A percentile compares a stretch with the other conserved stretches of the same genome.
Evolutionary conservation across 108 stramenopile genomes (phyloP).

Genomic region (Cylindrotheca fusiformis): DNA sequence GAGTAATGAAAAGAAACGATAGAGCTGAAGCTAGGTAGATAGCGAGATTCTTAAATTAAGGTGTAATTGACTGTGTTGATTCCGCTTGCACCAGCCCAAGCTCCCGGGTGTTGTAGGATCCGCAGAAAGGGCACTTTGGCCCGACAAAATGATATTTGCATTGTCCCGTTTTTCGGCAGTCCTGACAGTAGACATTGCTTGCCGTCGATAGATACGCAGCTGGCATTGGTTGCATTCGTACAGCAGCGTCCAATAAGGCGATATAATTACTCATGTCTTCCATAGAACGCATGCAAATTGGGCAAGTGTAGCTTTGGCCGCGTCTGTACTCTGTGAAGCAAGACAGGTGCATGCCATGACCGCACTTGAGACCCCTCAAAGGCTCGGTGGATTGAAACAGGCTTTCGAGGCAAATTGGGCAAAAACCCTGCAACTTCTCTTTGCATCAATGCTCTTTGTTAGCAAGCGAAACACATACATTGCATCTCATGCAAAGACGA

Average conservation of each 20-base stretch:
- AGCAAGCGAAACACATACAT: constrained; percentile 87
- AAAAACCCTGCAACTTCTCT: constrained; percentile 87
- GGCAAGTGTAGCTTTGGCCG: constrained; percentile 71
- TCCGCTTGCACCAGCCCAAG: constrained; percentile 37
- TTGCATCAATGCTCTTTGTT: constrained; percentile 87
- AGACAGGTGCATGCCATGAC: constrained; percentile 93
- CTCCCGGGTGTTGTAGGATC: constrained; percentile 86
- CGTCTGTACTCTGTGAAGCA: constrained; percentile 83
- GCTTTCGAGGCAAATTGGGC: constrained; percentile 89
- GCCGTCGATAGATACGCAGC: constrained; percentile 55
- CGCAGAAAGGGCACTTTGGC: constrained; percentile 73
- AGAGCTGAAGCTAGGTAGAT: too few species aligned
- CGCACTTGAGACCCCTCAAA: constrained; percentile 84
- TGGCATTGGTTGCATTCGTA: constrained; percentile 90
- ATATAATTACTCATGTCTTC: constrained; percentile 89
- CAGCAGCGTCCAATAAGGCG: constrained; percentile 76
- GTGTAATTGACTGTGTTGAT: background rate
- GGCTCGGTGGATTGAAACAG: constrained; percentile 90
- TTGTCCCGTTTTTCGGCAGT: constrained; percentile 76
- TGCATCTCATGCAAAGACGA: constrained; percentile 97
- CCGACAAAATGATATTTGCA: constrained; percentile 85
- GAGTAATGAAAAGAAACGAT: too few species aligned
- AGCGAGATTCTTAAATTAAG: too few species aligned
- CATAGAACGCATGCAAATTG: constrained; percentile 79
- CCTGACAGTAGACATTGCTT: constrained; percentile 86